A percentile compares a stretch with the other conserved stretches of the same genome.
Conservation (phyloP, 2,329 filamentous ascomycete species). For the Madurella fahalii region DNA sequence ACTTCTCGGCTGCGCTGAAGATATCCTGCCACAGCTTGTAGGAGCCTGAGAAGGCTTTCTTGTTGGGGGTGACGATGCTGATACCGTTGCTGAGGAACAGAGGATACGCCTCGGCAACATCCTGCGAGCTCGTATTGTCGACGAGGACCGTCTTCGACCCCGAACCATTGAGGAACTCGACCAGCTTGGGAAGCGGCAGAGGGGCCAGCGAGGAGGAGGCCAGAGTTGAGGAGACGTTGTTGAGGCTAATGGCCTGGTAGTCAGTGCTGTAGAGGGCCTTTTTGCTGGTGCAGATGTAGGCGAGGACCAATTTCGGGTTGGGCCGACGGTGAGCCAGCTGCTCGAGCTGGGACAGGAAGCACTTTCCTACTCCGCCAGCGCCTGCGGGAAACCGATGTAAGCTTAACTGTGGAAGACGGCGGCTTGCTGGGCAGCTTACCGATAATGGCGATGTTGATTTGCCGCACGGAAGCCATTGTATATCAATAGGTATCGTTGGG, state of each 20-base stretch:
- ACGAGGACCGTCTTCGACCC: slow-evolving; percentile 79
- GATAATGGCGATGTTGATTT: slow-evolving; percentile 43
- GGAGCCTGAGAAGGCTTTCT: slow-evolving; percentile 89
- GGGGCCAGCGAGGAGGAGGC: slow-evolving; percentile 60
- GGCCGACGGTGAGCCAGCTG: slow-evolving; percentile 62
- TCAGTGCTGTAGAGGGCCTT: slow-evolving; percentile 73
- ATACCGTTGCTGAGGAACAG: slow-evolving; percentile 75
- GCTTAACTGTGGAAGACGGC: background rate
- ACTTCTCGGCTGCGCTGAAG: slow-evolving; percentile 65
- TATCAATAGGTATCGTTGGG: background rate
- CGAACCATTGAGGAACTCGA: slow-evolving; percentile 71
- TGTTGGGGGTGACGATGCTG: slow-evolving; percentile 93
- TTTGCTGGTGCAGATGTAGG: slow-evolving; percentile 82
- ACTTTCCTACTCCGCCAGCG: slow-evolving; percentile 87
- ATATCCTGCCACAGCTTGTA: slow-evolving; percentile 84
- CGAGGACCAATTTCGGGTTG: slow-evolving; percentile 67
- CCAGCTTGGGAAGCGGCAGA: slow-evolving; percentile 64
- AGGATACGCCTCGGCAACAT: slow-evolving; percentile 80
- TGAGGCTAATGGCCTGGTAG: slow-evolving; percentile 64
- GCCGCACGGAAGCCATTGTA: slow-evolving; percentile 30
- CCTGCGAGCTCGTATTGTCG: slow-evolving; percentile 92
- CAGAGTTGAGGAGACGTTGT: slow-evolving; percentile 59
- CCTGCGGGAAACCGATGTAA: slow-evolving; percentile 47
- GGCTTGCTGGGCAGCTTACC: slow-evolving; percentile 29
- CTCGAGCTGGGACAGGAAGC: slow-evolving; percentile 80